These are phyloP conservation scores for Blastobotrys elegans DNA, from an alignment of 1,139 yeast genomes.

Conservation along the genomic window DNA sequence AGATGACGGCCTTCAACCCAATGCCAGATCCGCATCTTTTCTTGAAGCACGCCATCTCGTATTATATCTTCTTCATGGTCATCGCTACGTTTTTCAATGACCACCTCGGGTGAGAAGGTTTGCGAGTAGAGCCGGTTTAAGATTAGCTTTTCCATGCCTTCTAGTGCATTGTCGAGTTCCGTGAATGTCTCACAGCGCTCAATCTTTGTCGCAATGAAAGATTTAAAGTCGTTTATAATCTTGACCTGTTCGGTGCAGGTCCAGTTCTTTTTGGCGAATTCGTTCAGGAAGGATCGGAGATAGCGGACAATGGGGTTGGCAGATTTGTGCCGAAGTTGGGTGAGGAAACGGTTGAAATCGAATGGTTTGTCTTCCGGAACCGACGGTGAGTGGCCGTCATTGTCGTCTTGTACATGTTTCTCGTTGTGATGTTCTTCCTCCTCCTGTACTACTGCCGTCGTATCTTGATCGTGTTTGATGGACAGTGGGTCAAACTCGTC, in stretches of 20 bases:
- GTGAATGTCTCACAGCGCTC: conserved; percentile 66
- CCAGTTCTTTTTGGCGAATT: conserved; percentile 71
- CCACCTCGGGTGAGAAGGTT: conserved; percentile 77
- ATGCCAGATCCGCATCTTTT: conserved; percentile 58
- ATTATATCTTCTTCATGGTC: conserved; percentile 58
- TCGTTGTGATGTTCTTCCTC: not conserved
- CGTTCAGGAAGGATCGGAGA: conserved; percentile 67
- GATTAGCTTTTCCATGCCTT: conserved; percentile 87
- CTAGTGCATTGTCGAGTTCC: conserved; percentile 68
- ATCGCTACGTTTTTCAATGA: conserved; percentile 40
- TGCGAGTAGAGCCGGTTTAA: conserved; percentile 79
- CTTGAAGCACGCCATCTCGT: conserved; percentile 52
- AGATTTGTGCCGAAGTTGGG: conserved; percentile 61
- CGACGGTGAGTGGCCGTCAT: not conserved
- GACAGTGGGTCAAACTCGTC: conserved; percentile 34
- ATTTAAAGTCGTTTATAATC: conserved; percentile 63
- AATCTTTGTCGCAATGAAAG: conserved; percentile 61
- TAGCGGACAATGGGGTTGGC: conserved; percentile 92
- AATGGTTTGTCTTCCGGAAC: conserved; percentile 40
- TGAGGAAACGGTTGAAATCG: conserved; percentile 77
- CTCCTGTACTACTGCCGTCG: not conserved
- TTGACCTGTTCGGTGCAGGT: conserved; percentile 72
- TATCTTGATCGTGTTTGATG: conserved; percentile 3
- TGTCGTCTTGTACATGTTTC: not conserved
- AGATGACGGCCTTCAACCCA: conserved; percentile 80